A percentile compares a stretch with the other conserved stretches of the same genome.
phyloP scores from a whole-genome alignment of 495 filamentous ascomycete species.

The Xylaria acuta region DNA sequence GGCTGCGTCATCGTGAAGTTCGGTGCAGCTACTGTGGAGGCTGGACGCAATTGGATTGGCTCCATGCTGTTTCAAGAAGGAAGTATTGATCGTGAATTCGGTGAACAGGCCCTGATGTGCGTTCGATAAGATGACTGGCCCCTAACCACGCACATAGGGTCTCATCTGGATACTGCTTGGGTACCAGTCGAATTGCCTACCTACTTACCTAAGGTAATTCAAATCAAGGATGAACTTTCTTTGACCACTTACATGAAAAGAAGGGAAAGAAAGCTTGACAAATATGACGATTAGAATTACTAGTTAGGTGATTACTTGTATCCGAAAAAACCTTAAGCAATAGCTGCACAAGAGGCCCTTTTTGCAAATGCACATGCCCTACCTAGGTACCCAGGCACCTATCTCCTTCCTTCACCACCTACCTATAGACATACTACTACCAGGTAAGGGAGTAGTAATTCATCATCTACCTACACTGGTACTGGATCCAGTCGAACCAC shows the following conservation, averaged over 20 bases:
- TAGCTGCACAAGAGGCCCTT: no score
- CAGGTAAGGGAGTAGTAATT: no score
- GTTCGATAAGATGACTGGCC: conserved; percentile 43
- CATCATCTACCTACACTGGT: not conserved
- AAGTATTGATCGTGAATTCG: conserved; percentile 54
- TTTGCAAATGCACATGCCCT: no score
- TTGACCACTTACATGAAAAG: not conserved
- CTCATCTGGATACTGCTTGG: not conserved
- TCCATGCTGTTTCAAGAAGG: conserved; percentile 59
- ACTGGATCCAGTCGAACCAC: not conserved
- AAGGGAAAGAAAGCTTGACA: not conserved
- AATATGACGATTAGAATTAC: not conserved
- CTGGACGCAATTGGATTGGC: conserved; percentile 57
- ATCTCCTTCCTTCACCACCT: not conserved
- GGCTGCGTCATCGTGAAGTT: conserved; percentile 93
- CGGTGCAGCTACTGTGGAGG: conserved; percentile 59
- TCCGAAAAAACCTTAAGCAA: no score
- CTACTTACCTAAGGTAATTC: no score
- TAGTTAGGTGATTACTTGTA: no score
- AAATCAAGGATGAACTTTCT: not conserved
- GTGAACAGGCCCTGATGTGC: conserved; percentile 60
- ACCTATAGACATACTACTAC: not conserved
- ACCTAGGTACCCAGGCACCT: not conserved
- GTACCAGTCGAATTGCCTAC: no score
- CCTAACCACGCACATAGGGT: not conserved